A percentile compares a stretch with the other conserved stretches of the same genome.
Conservation (phyloP, 164 flowering plant genomes). For the Euptelea pleiosperma region DNA sequence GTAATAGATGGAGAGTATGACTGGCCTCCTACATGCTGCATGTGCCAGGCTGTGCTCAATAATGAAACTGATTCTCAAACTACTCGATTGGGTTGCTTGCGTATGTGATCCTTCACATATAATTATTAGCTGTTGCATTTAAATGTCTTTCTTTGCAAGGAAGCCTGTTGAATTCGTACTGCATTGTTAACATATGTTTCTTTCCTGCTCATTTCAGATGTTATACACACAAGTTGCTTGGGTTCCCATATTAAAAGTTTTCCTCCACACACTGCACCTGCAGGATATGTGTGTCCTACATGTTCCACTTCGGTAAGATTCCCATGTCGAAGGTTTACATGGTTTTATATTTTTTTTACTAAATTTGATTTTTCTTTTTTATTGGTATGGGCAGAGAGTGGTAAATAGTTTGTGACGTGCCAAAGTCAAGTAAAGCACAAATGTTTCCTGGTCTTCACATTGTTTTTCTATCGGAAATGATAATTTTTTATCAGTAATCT, state of each 20-base stretch:
- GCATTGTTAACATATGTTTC: not conserved
- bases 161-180: conserved; percentile 7
- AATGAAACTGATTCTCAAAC: conserved; percentile 63
- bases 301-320: conserved; percentile 78
- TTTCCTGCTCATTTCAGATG: conserved; percentile 47
- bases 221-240: conserved; percentile 84
- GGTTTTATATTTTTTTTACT: not conserved
- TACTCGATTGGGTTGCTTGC: conserved; percentile 95
- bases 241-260: conserved; percentile 81
- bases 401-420: too few relatives aligned
- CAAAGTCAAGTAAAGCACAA: too few relatives aligned
- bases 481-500: too few relatives aligned
- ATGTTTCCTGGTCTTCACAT: too few relatives aligned
- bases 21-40: conserved; percentile 92
- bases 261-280: conserved; percentile 93
- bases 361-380: not conserved
- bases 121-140: not conserved
- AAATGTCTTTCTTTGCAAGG: not conserved
- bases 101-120: conserved; percentile 47
- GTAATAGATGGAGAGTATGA: conserved; percentile 99
- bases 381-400: too few relatives aligned
- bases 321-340: conserved; percentile 6
- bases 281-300: conserved; percentile 88
- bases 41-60: conserved; percentile 62
- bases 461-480: too few relatives aligned